Base-by-base conservation (phyloP, 345 rosid species). In the Hibiscus mutabilis region DNA sequence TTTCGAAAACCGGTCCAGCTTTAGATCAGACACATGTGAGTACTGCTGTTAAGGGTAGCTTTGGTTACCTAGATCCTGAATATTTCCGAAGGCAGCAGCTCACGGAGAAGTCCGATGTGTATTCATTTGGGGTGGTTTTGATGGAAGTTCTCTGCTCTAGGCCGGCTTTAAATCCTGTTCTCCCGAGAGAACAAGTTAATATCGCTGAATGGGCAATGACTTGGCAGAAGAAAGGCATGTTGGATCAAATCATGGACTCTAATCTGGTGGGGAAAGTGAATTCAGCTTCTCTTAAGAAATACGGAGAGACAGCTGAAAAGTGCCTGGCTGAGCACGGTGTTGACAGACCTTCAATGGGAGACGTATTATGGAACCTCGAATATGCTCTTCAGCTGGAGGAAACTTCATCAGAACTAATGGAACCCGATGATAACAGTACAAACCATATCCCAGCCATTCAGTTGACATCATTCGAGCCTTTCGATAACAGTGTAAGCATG, bases 1-100 rank as follows among this genome's bases (percentile, higher is more conserved):
- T 95, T 46, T 95, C 99, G 6, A 95, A 95, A 86, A 78, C 97
- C 4, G 98, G 98, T 4, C 99, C 98, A 14, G 72, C 97, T 53
- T 76, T 95, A 2, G 97, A 90, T 78, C 98, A 95, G 76, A 92
- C 98, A 1, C 98, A 95, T 71, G 99, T 95, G 60, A 95, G 97
- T 73, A 95, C 99, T 5, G 98, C 98, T 2, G 99, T 95, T n/a
- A 95, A 95, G 84, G 99, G 99, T 68, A 95, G 99, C 78, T 95
- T 95, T 24, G 98, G 99, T 42, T 95, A 95, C 78, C 92, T 95
- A 0, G 99, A 95, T 74, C 98, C 99, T 2, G 98, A 95, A 58
- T 95, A 95, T 84, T 95, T 95, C 79, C 85, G 99, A 71, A 89
- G 98, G 82, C 99, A 95, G 69, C 97, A 92, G 75, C 83, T 95